Evolutionary conservation across 495 filamentous ascomycete genomes (phyloP).

Genomic region (Pseudomonodictys pantanalensis): DNA sequence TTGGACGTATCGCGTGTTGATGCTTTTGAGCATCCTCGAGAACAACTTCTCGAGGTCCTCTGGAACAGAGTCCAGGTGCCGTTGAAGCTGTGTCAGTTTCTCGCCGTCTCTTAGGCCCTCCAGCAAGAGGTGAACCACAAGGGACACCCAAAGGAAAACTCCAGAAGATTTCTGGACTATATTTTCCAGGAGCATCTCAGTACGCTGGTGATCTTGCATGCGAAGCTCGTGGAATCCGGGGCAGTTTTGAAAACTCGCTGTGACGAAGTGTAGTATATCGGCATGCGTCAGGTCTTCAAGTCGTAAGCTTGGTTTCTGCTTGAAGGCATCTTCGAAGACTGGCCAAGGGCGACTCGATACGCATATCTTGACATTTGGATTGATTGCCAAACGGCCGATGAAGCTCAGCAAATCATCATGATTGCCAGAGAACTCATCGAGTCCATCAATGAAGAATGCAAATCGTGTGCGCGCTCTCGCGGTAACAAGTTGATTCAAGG

Average conservation of each 20-base stretch:
- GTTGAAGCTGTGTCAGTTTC: neutral
- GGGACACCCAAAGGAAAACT: neutral
- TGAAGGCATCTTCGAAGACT: neutral
- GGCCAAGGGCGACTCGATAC: neutral
- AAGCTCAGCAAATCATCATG: too few species aligned
- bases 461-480: too few species aligned
- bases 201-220: neutral
- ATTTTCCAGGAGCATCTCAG: neutral
- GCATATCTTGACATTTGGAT: neutral
- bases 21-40: neutral
- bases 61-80: neutral
- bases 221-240: neutral
- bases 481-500: too few species aligned
- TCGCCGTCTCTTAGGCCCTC: neutral
- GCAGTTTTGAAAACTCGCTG: neutral
- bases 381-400: too few species aligned
- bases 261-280: neutral
- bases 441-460: too few species aligned
- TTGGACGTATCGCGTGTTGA: neutral
- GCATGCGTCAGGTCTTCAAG: neutral
- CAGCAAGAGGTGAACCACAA: neutral
- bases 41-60: neutral
- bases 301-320: neutral
- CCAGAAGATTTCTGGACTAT: neutral
- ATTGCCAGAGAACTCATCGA: too few species aligned